Conservation (phyloP, 140 eudicot species). For the Ambrosia hybrid region DNA sequence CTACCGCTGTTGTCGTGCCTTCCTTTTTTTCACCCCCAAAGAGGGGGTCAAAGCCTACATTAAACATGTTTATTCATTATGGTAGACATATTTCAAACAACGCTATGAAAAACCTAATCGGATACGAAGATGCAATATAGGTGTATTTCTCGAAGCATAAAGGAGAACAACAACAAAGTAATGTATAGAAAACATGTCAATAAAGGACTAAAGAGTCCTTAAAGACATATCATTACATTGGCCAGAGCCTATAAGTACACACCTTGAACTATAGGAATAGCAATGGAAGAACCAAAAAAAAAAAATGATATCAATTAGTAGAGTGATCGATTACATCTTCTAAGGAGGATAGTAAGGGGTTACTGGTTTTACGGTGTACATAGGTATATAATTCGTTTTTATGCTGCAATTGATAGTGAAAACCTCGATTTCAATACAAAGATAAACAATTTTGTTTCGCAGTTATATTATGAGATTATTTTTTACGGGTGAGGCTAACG, state of each 20-base stretch:
- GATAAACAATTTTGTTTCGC: not conserved
- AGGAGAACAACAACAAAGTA: not conserved
- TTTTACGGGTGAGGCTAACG: not conserved
- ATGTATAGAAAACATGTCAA: not conserved
- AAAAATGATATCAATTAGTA: not conserved
- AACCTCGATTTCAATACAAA: not conserved
- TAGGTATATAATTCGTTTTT: not conserved
- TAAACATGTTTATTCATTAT: too few relatives aligned
- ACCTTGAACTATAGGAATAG: not conserved
- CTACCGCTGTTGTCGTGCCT: too few relatives aligned
- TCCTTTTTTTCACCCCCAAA: too few relatives aligned
- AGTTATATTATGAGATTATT: not conserved
- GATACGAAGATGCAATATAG: too few relatives aligned
- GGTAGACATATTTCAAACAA: too few relatives aligned
- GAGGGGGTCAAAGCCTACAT: too few relatives aligned
- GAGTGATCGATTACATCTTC: not conserved
- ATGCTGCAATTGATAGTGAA: not conserved
- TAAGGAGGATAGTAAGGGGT: not conserved
- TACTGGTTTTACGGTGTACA: not conserved
- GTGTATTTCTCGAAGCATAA: not conserved
- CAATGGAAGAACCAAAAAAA: not conserved
- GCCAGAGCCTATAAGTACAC: not conserved
- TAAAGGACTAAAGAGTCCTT: slow-evolving; percentile 6
- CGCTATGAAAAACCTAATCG: too few relatives aligned
- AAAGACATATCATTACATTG: not conserved